Percentiles rank a stretch among this genome's conserved stretches.
phyloP scores from a whole-genome alignment of 345 rosid species.

The Arabis hirsuta region DNA sequence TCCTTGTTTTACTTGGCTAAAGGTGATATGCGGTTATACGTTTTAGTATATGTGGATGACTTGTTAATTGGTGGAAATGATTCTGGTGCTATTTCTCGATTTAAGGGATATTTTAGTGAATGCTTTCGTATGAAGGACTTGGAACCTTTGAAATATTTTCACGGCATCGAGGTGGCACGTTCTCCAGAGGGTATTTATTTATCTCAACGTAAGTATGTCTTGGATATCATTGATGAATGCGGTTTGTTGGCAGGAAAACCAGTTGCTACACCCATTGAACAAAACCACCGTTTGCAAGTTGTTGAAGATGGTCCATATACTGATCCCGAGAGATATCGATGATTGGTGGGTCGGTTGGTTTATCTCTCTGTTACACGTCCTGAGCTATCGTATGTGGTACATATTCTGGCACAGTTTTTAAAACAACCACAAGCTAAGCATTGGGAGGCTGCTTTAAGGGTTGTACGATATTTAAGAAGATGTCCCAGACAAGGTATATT shows the following conservation, averaged over 20 bases:
- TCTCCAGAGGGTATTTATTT: not conserved
- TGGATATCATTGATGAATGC: not conserved
- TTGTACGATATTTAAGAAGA: too few relatives aligned
- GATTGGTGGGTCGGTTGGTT: not conserved
- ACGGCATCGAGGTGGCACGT: not conserved
- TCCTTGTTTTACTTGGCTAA: not conserved
- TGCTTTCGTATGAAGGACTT: not conserved
- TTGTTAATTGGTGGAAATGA: not conserved
- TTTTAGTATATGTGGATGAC: not conserved
- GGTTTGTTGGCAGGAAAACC: not conserved
- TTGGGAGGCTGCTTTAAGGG: too few relatives aligned
- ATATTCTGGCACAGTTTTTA: not conserved
- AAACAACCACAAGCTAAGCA: too few relatives aligned
- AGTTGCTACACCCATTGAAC: not conserved
- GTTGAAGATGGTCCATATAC: not conserved
- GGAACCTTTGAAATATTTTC: not conserved
- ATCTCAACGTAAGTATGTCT: not conserved
- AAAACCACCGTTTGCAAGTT: not conserved
- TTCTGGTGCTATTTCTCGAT: not conserved
- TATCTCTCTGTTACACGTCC: not conserved
- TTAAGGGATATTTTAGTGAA: not conserved
- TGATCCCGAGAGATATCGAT: not conserved
- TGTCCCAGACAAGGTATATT: too few relatives aligned
- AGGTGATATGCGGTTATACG: not conserved
- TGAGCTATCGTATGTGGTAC: not conserved